Evolutionary conservation across 2,329 filamentous ascomycete species (phyloP), one percentile per base, ranked within the genome.

Genomic region (Aureobasidium melanogenum): DNA sequence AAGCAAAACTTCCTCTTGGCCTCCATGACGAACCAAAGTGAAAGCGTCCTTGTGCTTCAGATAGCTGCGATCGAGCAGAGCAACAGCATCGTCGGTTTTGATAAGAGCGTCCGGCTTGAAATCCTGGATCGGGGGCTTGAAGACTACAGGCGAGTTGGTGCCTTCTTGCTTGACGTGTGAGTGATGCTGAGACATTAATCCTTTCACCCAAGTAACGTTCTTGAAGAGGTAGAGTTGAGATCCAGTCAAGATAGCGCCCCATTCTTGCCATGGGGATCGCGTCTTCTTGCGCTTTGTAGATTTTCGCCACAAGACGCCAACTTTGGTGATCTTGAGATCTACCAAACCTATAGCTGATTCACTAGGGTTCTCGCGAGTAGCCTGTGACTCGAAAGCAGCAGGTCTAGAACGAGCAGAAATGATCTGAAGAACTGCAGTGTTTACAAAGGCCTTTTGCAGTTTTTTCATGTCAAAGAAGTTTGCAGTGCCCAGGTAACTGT

Each of bases 1-100:
- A 19, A 97, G 78, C 39, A 99, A 87, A 0, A 93, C 87, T 71
- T 99, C 94, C 69, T 99, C 93, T 41, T 92, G 79, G 0, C 91
- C 89, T 55, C 89, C 88, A 65, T 94, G 89, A 32, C 91, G 85
- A 63, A 96, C 89, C 68, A 97, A 93, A 15, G 92, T 82, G 69
- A 99, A 97, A 0, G 94, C 90, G 73, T 97, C 86, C 75, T 97
- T 99, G 75, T 99, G 94, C 73, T 91, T 94, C 74, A 88, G 96
- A 73, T 99, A 99, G 9, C 83, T 88, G 2, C 84, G 82, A 73
- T 99, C 94, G 44, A 91, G 80, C 41, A 99, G 79, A 10, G 93
- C 92, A 34, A 99, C 92, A 0, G 92, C 91, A 64, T 93, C 89
- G 66, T 97, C 88, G 4, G 92, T 97, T 1, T 94, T 95, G 80